phyloP scores from a whole-genome alignment of 208 protist genomes.

The Leishmania amazonensis region DNA sequence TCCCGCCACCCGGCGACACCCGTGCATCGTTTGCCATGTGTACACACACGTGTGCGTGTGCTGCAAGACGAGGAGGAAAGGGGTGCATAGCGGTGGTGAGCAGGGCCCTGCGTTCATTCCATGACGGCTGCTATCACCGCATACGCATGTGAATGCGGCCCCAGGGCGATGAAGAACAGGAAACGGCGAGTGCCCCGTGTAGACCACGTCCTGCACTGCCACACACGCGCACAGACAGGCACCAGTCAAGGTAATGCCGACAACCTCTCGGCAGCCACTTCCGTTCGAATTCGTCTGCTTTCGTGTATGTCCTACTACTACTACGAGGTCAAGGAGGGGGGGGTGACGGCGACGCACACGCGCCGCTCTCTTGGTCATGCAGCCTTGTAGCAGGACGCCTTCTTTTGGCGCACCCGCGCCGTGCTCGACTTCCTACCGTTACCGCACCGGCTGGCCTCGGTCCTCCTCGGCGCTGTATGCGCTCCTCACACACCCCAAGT shows the following conservation, averaged over 20 bases:
- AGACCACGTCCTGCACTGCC: neutral
- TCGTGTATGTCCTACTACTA: conserved; percentile 7
- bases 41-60: neutral
- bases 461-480: neutral
- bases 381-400: neutral
- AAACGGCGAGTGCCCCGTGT: neutral
- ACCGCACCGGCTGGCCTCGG: neutral
- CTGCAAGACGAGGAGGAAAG: neutral
- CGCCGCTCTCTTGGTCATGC: neutral
- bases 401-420: neutral
- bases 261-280: neutral
- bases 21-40: no score
- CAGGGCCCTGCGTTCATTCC: neutral
- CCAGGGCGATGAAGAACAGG: neutral
- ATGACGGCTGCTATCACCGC: neutral
- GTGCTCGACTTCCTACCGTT: neutral
- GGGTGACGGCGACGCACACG: neutral
- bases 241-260: neutral
- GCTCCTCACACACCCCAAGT: neutral
- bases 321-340: neutral
- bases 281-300: neutral
- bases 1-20: neutral
- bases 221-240: neutral
- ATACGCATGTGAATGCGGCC: neutral
- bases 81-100: neutral